These are phyloP conservation scores for Amylocarpus encephaloides DNA, from an alignment of 2,329 filamentous ascomycete genomes.

Conservation along the genomic window DNA sequence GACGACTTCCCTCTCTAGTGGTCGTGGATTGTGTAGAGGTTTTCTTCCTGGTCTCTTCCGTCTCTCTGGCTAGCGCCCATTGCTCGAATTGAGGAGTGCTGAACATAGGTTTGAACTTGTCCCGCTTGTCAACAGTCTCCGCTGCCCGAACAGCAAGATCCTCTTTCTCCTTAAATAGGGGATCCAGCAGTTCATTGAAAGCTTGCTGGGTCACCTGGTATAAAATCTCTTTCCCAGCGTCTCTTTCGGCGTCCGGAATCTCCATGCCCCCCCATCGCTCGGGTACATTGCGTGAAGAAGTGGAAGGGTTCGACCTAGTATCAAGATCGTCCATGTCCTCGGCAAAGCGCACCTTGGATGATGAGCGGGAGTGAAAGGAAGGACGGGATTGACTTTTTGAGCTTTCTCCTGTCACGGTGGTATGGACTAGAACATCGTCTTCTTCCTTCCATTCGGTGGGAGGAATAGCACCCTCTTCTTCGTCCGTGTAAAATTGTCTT, in stretches of 20 bases:
- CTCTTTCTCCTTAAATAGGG: constrained; percentile 76
- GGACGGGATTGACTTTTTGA: constrained; percentile 38
- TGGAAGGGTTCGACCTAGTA: constrained; percentile 63
- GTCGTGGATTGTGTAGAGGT: not conserved
- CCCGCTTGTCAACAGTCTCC: constrained; percentile 54
- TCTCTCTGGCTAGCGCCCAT: constrained; percentile 24
- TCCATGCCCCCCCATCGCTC: constrained; percentile 74
- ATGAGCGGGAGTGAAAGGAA: constrained; percentile 59
- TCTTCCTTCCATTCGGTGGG: constrained; percentile 58
- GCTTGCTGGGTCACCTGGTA: constrained; percentile 90
- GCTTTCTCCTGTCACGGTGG: constrained; percentile 33
- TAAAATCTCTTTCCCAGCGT: constrained; percentile 68
- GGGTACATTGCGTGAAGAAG: constrained; percentile 64
- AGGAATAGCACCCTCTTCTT: constrained; percentile 68
- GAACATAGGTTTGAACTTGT: constrained; percentile 47
- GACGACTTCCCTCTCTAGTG: constrained; percentile 1
- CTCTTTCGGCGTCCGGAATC: constrained; percentile 71
- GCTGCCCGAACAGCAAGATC: constrained; percentile 64
- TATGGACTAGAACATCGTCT: constrained; percentile 43
- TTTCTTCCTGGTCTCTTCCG: constrained; percentile 5
- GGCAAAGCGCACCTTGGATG: constrained; percentile 72
- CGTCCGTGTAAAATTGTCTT: constrained; percentile 75
- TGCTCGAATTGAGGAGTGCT: constrained; percentile 36
- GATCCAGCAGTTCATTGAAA: constrained; percentile 86
- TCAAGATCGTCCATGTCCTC: constrained; percentile 67